phyloP scores from a whole-genome alignment of 805 yeast genomes.

The Kodamaea nitidulidarum region DNA sequence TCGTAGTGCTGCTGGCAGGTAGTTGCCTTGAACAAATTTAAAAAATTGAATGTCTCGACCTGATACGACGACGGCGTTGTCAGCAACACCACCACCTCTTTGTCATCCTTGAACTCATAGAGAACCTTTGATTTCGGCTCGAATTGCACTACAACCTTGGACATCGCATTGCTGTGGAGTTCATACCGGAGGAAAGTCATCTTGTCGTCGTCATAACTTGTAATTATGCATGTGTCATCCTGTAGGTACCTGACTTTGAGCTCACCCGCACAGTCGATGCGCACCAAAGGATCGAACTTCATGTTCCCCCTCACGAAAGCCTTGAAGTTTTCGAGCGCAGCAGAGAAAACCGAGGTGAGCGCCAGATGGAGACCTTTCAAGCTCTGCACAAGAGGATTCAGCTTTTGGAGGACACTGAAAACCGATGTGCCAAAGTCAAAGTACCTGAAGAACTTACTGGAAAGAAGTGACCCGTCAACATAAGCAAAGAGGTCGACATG shows the following conservation, averaged over 20 bases:
- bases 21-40: slow-evolving; percentile 1
- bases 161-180: background rate
- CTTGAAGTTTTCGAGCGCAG: background rate
- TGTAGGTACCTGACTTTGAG: slow-evolving; percentile 7
- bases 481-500: slow-evolving; percentile 22
- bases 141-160: slow-evolving; percentile 1
- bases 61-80: background rate
- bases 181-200: slow-evolving; percentile 2
- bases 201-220: slow-evolving; percentile 3
- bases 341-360: background rate
- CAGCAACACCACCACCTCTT: slow-evolving; percentile 8
- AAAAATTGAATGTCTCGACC: slow-evolving; percentile 4
- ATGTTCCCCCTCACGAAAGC: background rate
- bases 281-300: background rate
- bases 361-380: background rate
- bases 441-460: slow-evolving; percentile 18
- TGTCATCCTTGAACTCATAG: slow-evolving; percentile 11
- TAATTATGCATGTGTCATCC: slow-evolving; percentile 3
- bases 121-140: background rate
- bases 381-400: background rate
- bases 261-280: slow-evolving; percentile 3
- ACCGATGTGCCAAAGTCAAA: slow-evolving; percentile 14
- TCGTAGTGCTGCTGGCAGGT: slow-evolving; percentile 1
- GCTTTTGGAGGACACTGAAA: background rate
- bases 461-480: slow-evolving; percentile 20